Percentiles rank a stretch among this genome's conserved stretches.
These are phyloP conservation scores for Microsporum audouinii DNA, from an alignment of 2,329 filamentous ascomycete genomes.

Conservation along the genomic window DNA sequence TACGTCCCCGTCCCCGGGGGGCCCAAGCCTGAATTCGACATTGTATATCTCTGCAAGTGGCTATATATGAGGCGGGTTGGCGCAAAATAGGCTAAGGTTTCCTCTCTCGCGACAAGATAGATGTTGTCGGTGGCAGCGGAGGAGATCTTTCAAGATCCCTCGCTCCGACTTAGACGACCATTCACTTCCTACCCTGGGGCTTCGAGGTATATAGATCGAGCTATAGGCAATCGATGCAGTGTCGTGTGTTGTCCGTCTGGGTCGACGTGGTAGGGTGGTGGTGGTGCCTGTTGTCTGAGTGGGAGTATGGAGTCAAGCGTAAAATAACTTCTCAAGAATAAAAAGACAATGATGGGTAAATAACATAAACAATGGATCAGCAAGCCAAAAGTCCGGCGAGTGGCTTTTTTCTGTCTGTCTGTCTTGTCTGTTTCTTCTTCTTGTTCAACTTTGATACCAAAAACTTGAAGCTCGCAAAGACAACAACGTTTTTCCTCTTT, in stretches of 20 bases:
- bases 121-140: constrained; percentile 22
- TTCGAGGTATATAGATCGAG: no score
- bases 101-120: neutral
- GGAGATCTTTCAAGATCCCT: constrained; percentile 37
- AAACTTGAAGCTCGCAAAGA: constrained; percentile 14
- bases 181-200: neutral
- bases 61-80: neutral
- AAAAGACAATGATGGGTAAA: no score
- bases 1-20: constrained; percentile 52
- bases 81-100: neutral
- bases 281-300: no score
- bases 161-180: constrained; percentile 21
- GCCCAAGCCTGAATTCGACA: constrained; percentile 33
- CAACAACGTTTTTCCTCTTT: constrained; percentile 31
- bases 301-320: no score
- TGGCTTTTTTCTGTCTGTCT: neutral
- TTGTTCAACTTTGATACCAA: constrained; percentile 9
- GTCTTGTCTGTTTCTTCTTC: neutral
- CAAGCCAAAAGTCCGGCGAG: no score
- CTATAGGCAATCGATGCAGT: no score
- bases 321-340: no score
- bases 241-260: no score
- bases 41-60: constrained; percentile 11
- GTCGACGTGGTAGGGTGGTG: no score
- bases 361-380: no score